A percentile compares a stretch with the other conserved stretches of the same genome.
Evolutionary conservation across 208 protist species (phyloP).

Genomic region (Leishmania braziliensis): DNA sequence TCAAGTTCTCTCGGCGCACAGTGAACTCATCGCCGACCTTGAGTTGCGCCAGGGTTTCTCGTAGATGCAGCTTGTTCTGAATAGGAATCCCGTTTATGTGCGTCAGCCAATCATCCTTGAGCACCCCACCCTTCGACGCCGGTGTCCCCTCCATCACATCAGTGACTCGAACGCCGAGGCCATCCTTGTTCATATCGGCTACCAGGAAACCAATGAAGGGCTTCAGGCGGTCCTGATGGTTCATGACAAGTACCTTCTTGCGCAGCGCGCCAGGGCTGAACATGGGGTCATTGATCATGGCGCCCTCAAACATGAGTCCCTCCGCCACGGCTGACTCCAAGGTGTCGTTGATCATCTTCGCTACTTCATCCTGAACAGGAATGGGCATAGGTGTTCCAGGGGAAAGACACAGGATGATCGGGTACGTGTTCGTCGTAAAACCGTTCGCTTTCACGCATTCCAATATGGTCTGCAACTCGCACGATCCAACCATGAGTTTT

Average conservation of each 20-base stretch:
- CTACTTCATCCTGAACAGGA: slow-evolving; percentile 63
- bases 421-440: slow-evolving; percentile 77
- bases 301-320: slow-evolving; percentile 89
- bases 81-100: slow-evolving; percentile 80
- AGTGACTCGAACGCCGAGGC: slow-evolving; percentile 86
- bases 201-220: slow-evolving; percentile 88
- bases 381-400: slow-evolving; percentile 42
- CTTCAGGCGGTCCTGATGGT: slow-evolving; percentile 68
- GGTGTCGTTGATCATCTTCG: slow-evolving; percentile 50
- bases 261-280: slow-evolving; percentile 85
- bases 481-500: slow-evolving; percentile 62
- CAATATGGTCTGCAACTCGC: slow-evolving; percentile 58
- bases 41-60: slow-evolving; percentile 57
- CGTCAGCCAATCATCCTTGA: slow-evolving; percentile 90
- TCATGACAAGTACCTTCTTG: slow-evolving; percentile 84
- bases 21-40: slow-evolving; percentile 85
- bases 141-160: slow-evolving; percentile 82
- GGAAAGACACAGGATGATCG: slow-evolving; percentile 81
- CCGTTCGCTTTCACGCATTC: slow-evolving; percentile 73
- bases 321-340: slow-evolving; percentile 71
- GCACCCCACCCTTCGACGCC: slow-evolving; percentile 76
- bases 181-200: slow-evolving; percentile 90
- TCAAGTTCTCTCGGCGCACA: slow-evolving; percentile 81
- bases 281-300: slow-evolving; percentile 87
- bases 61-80: slow-evolving; percentile 81